Conservation (phyloP, 257 asterid species). For the Ajuga chamaepitys region DNA sequence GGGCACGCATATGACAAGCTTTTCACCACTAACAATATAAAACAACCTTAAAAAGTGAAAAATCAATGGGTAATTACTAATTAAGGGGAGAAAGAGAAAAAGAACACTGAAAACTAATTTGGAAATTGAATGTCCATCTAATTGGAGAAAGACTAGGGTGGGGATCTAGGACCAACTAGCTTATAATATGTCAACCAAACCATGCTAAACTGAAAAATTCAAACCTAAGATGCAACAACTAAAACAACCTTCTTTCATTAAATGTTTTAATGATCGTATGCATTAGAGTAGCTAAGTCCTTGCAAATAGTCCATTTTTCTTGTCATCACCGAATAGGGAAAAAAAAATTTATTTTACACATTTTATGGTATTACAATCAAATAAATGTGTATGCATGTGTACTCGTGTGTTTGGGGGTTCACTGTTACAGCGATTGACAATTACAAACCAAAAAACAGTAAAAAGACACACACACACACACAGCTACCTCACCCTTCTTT, state of each 20-base stretch:
- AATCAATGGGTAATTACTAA: not conserved
- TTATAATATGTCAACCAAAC: not conserved
- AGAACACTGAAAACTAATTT: not conserved
- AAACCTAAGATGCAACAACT: not conserved
- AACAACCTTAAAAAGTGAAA: not conserved
- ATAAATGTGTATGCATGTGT: not conserved
- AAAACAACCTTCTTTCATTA: not conserved
- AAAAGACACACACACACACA: not conserved
- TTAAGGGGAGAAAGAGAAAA: not conserved
- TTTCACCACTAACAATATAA: not conserved
- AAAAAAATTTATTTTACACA: no score
- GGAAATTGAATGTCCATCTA: not conserved
- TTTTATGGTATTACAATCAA: not conserved
- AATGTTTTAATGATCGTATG: not conserved
- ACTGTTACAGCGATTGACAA: not conserved
- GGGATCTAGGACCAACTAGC: not conserved
- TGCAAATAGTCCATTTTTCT: not conserved
- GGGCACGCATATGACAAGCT: no score
- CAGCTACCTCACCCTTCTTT: not conserved
- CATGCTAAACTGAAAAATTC: not conserved
- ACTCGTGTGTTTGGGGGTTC: not conserved
- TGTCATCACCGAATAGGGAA: not conserved
- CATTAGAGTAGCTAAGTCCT: not conserved
- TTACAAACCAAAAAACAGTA: not conserved
- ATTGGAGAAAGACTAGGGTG: not conserved